Evolutionary conservation across 2,329 filamentous ascomycete species (phyloP).

Genomic region (Truncatella angustata): DNA sequence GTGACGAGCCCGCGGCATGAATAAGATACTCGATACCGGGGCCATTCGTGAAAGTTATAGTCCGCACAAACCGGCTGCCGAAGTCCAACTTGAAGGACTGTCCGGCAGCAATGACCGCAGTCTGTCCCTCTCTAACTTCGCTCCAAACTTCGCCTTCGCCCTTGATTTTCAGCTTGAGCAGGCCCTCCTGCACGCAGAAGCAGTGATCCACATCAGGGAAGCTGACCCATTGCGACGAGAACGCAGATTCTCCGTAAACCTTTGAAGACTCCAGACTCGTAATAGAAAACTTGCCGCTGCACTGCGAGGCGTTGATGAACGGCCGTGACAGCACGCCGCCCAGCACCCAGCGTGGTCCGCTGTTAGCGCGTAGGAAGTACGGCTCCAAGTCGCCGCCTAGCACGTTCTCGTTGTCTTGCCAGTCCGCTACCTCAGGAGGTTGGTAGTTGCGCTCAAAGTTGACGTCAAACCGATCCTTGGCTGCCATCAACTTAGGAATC

Average conservation of each 20-base stretch:
- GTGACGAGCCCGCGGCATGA: slow-evolving; percentile 33
- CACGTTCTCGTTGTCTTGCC: slow-evolving; percentile 37
- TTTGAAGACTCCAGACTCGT: slow-evolving; percentile 47
- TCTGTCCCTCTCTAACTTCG: slow-evolving; percentile 43
- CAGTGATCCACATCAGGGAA: slow-evolving; percentile 52
- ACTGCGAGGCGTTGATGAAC: slow-evolving; percentile 46
- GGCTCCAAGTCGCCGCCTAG: slow-evolving; percentile 37
- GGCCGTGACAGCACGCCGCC: slow-evolving; percentile 46
- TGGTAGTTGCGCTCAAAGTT: slow-evolving; percentile 48
- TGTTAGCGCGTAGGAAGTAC: slow-evolving; percentile 52
- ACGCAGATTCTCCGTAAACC: slow-evolving; percentile 32
- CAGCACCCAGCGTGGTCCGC: slow-evolving; percentile 42
- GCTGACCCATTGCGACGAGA: slow-evolving; percentile 33
- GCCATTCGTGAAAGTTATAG: slow-evolving; percentile 48
- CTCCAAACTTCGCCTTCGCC: slow-evolving; percentile 25
- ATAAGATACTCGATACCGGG: slow-evolving; percentile 46
- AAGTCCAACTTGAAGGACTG: slow-evolving; percentile 43
- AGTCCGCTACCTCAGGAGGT: slow-evolving; percentile 41
- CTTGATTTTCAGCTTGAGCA: slow-evolving; percentile 38
- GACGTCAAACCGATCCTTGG: slow-evolving; percentile 54
- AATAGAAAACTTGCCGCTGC: slow-evolving; percentile 48
- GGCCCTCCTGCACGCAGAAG: slow-evolving; percentile 46
- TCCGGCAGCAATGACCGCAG: slow-evolving; percentile 45
- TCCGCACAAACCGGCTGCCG: slow-evolving; percentile 43
- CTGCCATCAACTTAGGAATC: slow-evolving; percentile 55